Evolutionary conservation across 345 rosid species (phyloP).

Genomic region (Salix caprea): DNA sequence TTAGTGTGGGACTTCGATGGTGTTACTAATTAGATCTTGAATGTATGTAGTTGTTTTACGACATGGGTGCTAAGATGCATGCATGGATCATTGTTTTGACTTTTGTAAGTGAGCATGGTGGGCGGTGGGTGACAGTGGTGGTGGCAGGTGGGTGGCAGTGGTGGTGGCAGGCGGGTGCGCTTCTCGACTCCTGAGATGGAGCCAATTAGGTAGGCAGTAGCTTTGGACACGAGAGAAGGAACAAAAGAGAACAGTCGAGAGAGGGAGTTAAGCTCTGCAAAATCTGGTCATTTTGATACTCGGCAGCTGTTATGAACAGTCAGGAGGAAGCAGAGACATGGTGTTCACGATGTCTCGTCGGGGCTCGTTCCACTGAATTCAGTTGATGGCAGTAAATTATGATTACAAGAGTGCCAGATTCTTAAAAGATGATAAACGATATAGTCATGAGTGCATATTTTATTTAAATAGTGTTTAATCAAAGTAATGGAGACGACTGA

Average conservation of each 20-base stretch:
- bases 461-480: not conserved
- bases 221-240: not conserved
- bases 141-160: conserved; percentile 25
- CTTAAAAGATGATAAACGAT: not conserved
- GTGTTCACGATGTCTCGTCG: conserved; percentile 25
- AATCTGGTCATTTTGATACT: not conserved
- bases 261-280: not conserved
- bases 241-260: not conserved
- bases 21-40: conserved; percentile 12
- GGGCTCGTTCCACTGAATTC: conserved; percentile 24
- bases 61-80: conserved; percentile 9
- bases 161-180: conserved; percentile 20
- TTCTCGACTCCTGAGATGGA: conserved; percentile 17
- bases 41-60: conserved; percentile 7
- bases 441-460: not conserved
- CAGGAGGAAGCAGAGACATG: conserved; percentile 14
- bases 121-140: conserved; percentile 6
- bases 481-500: conserved; percentile 1
- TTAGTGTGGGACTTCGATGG: conserved; percentile 25
- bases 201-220: not conserved
- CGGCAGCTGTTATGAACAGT: not conserved
- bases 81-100: conserved; percentile 42
- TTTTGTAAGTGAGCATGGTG: conserved; percentile 10
- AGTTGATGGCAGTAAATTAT: not conserved
- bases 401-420: not conserved